Percentiles rank a stretch among this genome's conserved stretches.
These are phyloP conservation scores for Heliocybe sulcata DNA, from an alignment of 1,284 basidiomycete species.

Conservation along the genomic window DNA sequence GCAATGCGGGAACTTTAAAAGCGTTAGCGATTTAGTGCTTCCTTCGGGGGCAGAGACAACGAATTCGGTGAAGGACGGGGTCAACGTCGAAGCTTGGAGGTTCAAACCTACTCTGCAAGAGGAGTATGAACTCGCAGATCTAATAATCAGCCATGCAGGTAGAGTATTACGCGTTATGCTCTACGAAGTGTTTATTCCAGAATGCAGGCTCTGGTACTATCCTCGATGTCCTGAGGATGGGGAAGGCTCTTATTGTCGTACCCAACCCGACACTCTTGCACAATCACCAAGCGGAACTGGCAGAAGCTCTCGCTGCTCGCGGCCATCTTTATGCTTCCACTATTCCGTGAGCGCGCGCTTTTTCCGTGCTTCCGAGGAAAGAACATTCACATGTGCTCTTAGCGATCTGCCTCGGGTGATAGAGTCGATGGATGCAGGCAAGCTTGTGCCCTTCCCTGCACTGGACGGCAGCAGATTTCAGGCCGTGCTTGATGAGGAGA, in stretches of 20 bases:
- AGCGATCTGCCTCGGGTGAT: conserved; percentile 53
- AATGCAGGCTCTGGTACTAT: conserved; percentile 87
- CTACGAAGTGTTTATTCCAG: neutral
- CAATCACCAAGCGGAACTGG: conserved; percentile 91
- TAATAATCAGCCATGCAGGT: conserved; percentile 94
- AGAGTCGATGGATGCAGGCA: conserved; percentile 33
- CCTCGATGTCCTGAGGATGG: conserved; percentile 74
- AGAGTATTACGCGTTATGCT: conserved; percentile 15
- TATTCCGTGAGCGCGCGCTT: conserved; percentile 40
- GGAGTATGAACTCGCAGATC: conserved; percentile 59
- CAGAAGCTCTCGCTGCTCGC: conserved; percentile 55
- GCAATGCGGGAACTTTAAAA: conserved; percentile 66
- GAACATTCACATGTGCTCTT: neutral
- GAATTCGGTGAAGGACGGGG: conserved; percentile 29
- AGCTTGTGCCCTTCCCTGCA: conserved; percentile 52
- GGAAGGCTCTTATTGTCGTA: conserved; percentile 78
- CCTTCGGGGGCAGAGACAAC: conserved; percentile 16
- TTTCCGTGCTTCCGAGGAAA: conserved; percentile 2
- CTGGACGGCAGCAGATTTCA: conserved; percentile 62
- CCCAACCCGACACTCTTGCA: conserved; percentile 88
- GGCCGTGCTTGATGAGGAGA: conserved; percentile 61
- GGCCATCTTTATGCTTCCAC: conserved; percentile 61
- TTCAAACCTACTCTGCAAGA: conserved; percentile 69
- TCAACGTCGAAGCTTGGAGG: conserved; percentile 59
- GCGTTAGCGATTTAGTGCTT: conserved; percentile 20